A percentile compares a stretch with the other conserved stretches of the same genome.
phyloP scores from a whole-genome alignment of 352 stramenopile genomes.

The Elongisporangium senticosum region DNA sequence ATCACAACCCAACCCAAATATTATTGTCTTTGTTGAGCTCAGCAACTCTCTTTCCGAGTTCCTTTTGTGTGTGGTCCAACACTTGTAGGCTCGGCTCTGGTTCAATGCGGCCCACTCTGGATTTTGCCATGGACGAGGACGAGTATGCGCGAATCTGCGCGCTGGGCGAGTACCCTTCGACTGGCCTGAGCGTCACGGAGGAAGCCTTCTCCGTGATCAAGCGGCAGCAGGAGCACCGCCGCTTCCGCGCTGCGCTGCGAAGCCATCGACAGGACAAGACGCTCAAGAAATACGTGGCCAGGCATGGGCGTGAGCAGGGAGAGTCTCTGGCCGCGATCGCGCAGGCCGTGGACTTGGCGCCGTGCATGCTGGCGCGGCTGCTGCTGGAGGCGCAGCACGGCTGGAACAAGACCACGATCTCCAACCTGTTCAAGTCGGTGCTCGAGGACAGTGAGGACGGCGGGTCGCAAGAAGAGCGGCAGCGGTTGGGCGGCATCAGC shows the following conservation, averaged over 20 bases:
- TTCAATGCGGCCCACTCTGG: background rate
- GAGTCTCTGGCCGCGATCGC: slow-evolving; percentile 40
- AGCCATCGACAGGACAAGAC: slow-evolving; percentile 55
- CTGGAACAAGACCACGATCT: slow-evolving; percentile 65
- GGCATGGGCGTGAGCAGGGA: slow-evolving; percentile 13
- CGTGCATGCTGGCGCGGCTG: slow-evolving; percentile 62
- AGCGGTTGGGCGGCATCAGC: background rate
- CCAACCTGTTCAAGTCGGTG: slow-evolving; percentile 54
- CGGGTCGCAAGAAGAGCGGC: background rate
- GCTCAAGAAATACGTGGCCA: slow-evolving; percentile 44
- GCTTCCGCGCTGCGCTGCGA: slow-evolving; percentile 34
- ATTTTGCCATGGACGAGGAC: slow-evolving; percentile 32
- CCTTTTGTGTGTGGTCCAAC: too few relatives aligned
- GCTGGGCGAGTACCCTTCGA: slow-evolving; percentile 25
- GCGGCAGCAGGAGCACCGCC: slow-evolving; percentile 40
- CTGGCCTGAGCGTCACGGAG: slow-evolving; percentile 30
- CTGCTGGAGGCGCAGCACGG: slow-evolving; percentile 49
- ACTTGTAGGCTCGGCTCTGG: too few relatives aligned
- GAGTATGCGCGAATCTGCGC: slow-evolving; percentile 46
- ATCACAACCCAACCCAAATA: background rate
- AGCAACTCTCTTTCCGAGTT: background rate
- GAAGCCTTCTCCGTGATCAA: slow-evolving; percentile 58
- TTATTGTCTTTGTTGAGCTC: background rate
- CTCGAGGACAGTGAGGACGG: slow-evolving; percentile 21
- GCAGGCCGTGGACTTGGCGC: slow-evolving; percentile 41